phyloP scores from a whole-genome alignment of 768 basidiomycete species.

The Crassisporium funariophilum region DNA sequence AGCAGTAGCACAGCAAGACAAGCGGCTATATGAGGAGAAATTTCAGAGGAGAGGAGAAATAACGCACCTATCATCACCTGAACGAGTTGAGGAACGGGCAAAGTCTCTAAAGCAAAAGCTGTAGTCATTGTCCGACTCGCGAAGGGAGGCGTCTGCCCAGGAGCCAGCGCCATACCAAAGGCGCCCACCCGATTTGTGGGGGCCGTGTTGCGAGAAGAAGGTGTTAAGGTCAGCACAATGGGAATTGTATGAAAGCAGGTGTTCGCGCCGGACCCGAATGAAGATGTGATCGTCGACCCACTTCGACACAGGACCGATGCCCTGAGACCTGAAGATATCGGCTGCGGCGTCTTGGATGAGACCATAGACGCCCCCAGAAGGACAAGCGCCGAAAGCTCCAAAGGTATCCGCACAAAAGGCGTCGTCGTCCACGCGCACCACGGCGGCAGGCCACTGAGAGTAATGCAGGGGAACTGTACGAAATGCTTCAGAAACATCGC shows the following conservation, averaged over 20 bases:
- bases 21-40: too few relatives aligned
- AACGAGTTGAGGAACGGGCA: slow-evolving; percentile 4
- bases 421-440: slow-evolving; percentile 24
- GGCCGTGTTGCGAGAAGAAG: neutral
- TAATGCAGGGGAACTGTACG: slow-evolving; percentile 31
- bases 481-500: slow-evolving; percentile 42
- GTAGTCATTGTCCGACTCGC: slow-evolving; percentile 35
- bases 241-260: slow-evolving; percentile 26
- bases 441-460: slow-evolving; percentile 38
- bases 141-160: slow-evolving; percentile 12
- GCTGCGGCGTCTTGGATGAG: slow-evolving; percentile 20
- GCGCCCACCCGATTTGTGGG: slow-evolving; percentile 4
- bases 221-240: slow-evolving; percentile 5
- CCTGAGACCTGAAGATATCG: slow-evolving; percentile 22
- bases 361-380: slow-evolving; percentile 28
- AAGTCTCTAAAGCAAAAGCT: slow-evolving; percentile 23
- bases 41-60: too few relatives aligned
- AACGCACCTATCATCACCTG: slow-evolving; percentile 13
- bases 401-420: slow-evolving; percentile 26
- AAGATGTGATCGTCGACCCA: slow-evolving; percentile 38
- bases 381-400: slow-evolving; percentile 20
- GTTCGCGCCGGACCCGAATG: slow-evolving; percentile 22
- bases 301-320: slow-evolving; percentile 30
- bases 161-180: slow-evolving; percentile 27
- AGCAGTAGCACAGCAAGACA: too few relatives aligned